A percentile compares a stretch with the other conserved stretches of the same genome.
Evolutionary conservation across 192 early-diverging fungal genomes (phyloP).

Genomic region (Martensiomyces pterosporus): DNA sequence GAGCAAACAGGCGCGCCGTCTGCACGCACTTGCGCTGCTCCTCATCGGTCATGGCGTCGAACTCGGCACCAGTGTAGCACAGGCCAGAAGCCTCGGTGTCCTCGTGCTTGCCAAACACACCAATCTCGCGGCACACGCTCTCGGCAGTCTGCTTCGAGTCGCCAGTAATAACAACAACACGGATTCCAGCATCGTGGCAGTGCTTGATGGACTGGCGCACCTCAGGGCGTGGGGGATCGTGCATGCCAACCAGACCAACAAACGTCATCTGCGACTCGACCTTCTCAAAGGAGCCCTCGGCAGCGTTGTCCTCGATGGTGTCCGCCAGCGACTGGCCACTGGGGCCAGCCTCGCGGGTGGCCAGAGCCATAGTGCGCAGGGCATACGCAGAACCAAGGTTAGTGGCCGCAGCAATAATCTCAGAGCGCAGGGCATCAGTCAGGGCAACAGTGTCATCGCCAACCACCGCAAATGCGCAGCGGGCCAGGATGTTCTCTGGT

Average conservation of each 20-base stretch:
- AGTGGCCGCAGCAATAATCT: constrained; percentile 61
- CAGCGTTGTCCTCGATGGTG: constrained; percentile 34
- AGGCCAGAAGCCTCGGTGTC: constrained; percentile 59
- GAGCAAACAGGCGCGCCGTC: constrained; percentile 81
- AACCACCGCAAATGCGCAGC: constrained; percentile 59
- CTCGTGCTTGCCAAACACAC: constrained; percentile 73
- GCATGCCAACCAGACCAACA: constrained; percentile 93
- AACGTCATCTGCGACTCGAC: constrained; percentile 89
- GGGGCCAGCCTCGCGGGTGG: constrained; percentile 65
- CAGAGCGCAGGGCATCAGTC: constrained; percentile 57
- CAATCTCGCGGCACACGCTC: constrained; percentile 92
- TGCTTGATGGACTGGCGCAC: constrained; percentile 76
- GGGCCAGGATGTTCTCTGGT: constrained; percentile 85
- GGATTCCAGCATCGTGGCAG: constrained; percentile 92
- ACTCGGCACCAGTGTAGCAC: constrained; percentile 90
- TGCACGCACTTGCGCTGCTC: constrained; percentile 72
- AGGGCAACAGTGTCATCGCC: constrained; percentile 54
- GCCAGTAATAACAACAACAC: constrained; percentile 98
- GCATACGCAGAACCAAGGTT: constrained; percentile 72
- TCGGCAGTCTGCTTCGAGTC: constrained; percentile 98
- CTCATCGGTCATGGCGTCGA: constrained; percentile 72
- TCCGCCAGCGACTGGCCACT: constrained; percentile 50
- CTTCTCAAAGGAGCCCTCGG: constrained; percentile 52
- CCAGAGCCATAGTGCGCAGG: constrained; percentile 88
- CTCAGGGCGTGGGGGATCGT: constrained; percentile 95